Conservation (phyloP, 352 stramenopile species). For the Phytophthora fragariae region DNA sequence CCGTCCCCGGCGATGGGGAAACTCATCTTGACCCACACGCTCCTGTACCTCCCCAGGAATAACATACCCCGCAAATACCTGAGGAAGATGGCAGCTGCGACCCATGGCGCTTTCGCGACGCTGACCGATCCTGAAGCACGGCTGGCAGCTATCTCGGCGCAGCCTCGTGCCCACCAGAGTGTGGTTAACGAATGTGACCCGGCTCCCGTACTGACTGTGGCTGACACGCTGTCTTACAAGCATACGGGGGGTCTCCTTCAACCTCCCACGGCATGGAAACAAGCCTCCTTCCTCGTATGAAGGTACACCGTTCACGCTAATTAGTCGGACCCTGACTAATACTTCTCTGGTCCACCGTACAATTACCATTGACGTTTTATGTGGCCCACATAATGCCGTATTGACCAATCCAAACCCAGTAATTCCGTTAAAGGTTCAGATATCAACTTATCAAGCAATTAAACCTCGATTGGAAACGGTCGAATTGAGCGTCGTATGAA, state of each 20-base stretch:
- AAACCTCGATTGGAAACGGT: too few species aligned
- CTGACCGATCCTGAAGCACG: slow-evolving; percentile 1
- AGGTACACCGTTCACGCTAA: background rate
- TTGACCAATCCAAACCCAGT: too few species aligned
- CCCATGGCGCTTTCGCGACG: too few species aligned
- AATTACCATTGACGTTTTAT: too few species aligned
- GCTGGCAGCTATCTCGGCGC: slow-evolving; percentile 1
- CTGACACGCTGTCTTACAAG: slow-evolving; percentile 9
- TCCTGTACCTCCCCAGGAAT: background rate
- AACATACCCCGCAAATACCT: too few species aligned
- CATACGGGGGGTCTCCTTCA: slow-evolving; percentile 5
- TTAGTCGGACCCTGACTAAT: too few species aligned
- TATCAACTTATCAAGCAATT: too few species aligned
- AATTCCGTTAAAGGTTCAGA: too few species aligned
- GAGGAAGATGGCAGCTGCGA: too few species aligned
- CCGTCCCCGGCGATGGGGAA: background rate
- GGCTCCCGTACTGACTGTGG: background rate
- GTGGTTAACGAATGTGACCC: background rate
- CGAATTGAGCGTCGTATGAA: too few species aligned
- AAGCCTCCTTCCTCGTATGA: background rate
- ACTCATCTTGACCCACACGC: slow-evolving; percentile 1
- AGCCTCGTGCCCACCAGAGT: background rate
- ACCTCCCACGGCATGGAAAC: background rate
- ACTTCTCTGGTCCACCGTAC: too few species aligned
- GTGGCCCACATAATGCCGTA: too few species aligned